phyloP scores from a whole-genome alignment of 139 green algal species.

The Trebouxia sp. region DNA sequence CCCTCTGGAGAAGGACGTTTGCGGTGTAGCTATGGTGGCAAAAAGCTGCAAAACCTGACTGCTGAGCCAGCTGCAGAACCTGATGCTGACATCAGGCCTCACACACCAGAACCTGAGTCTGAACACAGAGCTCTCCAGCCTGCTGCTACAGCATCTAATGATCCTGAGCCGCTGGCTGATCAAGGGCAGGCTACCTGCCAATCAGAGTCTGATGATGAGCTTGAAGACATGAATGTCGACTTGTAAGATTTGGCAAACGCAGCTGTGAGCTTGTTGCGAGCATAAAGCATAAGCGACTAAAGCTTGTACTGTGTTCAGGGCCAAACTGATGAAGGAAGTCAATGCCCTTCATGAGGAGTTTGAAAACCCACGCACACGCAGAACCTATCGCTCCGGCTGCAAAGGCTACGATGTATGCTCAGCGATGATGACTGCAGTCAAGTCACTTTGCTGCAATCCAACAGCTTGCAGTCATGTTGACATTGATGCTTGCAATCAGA shows the following conservation, averaged over 20 bases:
- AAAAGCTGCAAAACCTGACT: neutral
- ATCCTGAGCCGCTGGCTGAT: neutral
- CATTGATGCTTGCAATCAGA: neutral
- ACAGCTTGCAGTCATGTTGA: neutral
- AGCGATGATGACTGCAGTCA: neutral
- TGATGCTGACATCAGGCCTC: neutral
- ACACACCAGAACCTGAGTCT: conserved; percentile 2
- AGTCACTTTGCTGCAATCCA: neutral
- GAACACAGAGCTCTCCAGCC: neutral
- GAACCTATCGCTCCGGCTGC: neutral
- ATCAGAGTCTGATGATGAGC: neutral
- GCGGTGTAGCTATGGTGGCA: conserved; percentile 8
- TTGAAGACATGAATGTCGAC: neutral
- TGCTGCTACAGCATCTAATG: neutral
- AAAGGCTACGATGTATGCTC: conserved; percentile 4
- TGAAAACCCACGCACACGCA: neutral
- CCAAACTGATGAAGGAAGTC: neutral
- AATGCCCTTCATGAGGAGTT: neutral
- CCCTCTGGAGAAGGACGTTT: neutral
- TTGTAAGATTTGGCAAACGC: neutral
- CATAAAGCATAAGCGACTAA: neutral
- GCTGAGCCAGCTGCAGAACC: no score
- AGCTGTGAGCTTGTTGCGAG: neutral
- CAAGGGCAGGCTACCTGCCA: neutral
- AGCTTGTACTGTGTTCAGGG: neutral